These are phyloP conservation scores for Candolleomyces aberdarensis DNA, from an alignment of 768 basidiomycete genomes.

Conservation along the genomic window DNA sequence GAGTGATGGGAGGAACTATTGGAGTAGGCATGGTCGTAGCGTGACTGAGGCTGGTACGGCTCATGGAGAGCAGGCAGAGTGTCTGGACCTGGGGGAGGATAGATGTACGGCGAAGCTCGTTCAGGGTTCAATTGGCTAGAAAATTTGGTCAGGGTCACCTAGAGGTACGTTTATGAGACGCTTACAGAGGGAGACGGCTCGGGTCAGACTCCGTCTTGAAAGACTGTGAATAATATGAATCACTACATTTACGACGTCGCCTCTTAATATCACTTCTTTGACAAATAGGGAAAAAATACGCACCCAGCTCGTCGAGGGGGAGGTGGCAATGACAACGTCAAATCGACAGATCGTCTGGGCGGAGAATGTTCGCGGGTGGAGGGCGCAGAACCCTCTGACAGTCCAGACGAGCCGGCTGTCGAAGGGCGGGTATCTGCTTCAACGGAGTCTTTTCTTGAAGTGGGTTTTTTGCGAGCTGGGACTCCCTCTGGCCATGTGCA, in stretches of 20 bases:
- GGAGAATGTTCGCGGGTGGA: conserved; percentile 67
- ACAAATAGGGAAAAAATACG: conserved; percentile 14
- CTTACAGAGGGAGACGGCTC: conserved; percentile 47
- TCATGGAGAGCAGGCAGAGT: conserved; percentile 49
- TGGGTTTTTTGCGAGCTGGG: conserved; percentile 66
- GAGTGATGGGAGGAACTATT: conserved; percentile 25
- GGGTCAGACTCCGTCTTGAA: conserved; percentile 42
- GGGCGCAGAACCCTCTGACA: conserved; percentile 71
- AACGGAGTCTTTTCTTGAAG: conserved; percentile 52
- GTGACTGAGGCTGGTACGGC: conserved; percentile 39
- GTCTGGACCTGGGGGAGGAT: conserved; percentile 37
- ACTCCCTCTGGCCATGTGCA: conserved; percentile 84
- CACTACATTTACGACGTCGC: conserved; percentile 26
- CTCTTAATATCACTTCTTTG: conserved; percentile 11
- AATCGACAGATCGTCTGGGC: conserved; percentile 46
- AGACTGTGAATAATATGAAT: conserved; percentile 44
- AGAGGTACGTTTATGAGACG: conserved; percentile 8
- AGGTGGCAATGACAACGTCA: conserved; percentile 37
- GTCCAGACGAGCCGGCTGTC: conserved; percentile 70
- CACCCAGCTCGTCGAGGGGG: conserved; percentile 38
- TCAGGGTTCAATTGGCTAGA: conserved; percentile 14
- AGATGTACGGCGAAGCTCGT: conserved; percentile 44
- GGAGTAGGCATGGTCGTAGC: conserved; percentile 51
- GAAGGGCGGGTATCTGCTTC: conserved; percentile 58
- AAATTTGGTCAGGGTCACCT: conserved; percentile 13